Percentiles rank a stretch among this genome's conserved stretches.
phyloP scores from a whole-genome alignment of 78 protist species.

The Thecamonas trahens region DNA sequence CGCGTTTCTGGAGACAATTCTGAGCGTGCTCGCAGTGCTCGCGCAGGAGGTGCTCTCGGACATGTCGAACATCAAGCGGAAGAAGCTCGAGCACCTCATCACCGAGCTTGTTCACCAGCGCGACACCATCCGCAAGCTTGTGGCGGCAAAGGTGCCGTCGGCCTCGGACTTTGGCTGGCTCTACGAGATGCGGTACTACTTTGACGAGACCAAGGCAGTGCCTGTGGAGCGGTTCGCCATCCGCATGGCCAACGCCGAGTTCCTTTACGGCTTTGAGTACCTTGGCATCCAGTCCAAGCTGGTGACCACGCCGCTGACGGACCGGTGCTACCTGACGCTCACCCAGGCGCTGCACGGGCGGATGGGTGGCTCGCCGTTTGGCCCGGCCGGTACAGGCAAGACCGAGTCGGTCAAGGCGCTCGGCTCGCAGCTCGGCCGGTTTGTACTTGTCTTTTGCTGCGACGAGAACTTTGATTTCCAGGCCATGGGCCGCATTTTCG shows the following conservation, averaged over 20 bases:
- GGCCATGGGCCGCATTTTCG: conserved; percentile 94
- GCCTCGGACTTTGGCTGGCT: conserved; percentile 80
- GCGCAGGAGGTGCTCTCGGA: conserved; percentile 68
- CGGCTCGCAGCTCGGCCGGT: conserved; percentile 84
- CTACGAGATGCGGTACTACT: conserved; percentile 81
- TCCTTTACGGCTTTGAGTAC: conserved; percentile 92
- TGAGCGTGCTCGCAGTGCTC: conserved; percentile 31
- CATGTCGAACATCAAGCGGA: conserved; percentile 39
- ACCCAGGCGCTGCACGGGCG: conserved; percentile 85
- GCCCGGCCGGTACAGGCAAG: conserved; percentile 99
- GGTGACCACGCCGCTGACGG: conserved; percentile 94
- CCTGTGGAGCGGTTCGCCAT: conserved; percentile 42
- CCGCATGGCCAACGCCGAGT: conserved; percentile 77
- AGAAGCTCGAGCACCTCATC: conserved; percentile 85
- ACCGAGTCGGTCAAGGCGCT: conserved; percentile 95
- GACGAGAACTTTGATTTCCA: conserved; percentile 94
- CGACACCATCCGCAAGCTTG: conserved; percentile 61
- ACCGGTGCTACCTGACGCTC: conserved; percentile 78
- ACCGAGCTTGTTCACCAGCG: conserved; percentile 91
- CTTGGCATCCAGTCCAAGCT: conserved; percentile 91
- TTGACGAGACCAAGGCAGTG: conserved; percentile 29
- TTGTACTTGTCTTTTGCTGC: conserved; percentile 92
- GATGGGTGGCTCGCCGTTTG: conserved; percentile 95
- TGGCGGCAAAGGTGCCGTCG: neutral
- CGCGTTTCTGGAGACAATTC: neutral